Percentiles rank a stretch among this genome's conserved stretches.
Evolutionary conservation across 2,329 filamentous ascomycete genomes (phyloP).

Genomic region (Fusarium sp.): DNA sequence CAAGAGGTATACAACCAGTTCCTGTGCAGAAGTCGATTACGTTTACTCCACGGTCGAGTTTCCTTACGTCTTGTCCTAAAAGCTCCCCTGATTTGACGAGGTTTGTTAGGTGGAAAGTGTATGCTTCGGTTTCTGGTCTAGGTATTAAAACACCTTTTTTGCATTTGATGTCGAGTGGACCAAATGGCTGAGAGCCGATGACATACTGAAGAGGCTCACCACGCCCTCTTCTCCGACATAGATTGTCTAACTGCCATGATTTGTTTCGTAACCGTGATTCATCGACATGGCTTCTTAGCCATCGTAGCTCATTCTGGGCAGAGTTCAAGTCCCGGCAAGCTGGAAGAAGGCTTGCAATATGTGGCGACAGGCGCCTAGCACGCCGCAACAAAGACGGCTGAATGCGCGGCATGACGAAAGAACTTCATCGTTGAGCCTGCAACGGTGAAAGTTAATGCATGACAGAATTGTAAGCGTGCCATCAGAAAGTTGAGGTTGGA

Average conservation of each 20-base stretch:
- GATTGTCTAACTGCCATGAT: conserved; percentile 45
- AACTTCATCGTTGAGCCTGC: conserved; percentile 19
- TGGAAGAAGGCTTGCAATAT: conserved; percentile 69
- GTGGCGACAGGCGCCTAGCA: conserved; percentile 63
- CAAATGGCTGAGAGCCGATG: conserved; percentile 88
- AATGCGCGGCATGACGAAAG: conserved; percentile 68
- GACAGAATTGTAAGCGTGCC: background rate
- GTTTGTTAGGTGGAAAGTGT: conserved; percentile 65
- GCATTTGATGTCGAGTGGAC: conserved; percentile 81
- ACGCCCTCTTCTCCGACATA: conserved; percentile 61
- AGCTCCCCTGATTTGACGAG: conserved; percentile 48
- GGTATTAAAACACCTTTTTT: conserved; percentile 85
- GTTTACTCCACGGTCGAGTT: conserved; percentile 53
- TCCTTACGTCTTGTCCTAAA: conserved; percentile 10
- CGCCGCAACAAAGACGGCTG: conserved; percentile 64
- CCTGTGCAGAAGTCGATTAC: conserved; percentile 91
- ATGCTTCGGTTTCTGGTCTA: conserved; percentile 79
- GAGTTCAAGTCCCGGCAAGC: conserved; percentile 71
- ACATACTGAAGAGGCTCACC: conserved; percentile 91
- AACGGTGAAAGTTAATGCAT: background rate
- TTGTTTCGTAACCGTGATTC: conserved; percentile 27
- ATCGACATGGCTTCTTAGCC: conserved; percentile 72
- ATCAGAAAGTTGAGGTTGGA: background rate
- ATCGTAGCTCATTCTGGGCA: conserved; percentile 75
- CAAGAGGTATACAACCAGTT: conserved; percentile 87